These are phyloP conservation scores for Crithidia expoeki DNA, from an alignment of 208 protist genomes.

Conservation along the genomic window DNA sequence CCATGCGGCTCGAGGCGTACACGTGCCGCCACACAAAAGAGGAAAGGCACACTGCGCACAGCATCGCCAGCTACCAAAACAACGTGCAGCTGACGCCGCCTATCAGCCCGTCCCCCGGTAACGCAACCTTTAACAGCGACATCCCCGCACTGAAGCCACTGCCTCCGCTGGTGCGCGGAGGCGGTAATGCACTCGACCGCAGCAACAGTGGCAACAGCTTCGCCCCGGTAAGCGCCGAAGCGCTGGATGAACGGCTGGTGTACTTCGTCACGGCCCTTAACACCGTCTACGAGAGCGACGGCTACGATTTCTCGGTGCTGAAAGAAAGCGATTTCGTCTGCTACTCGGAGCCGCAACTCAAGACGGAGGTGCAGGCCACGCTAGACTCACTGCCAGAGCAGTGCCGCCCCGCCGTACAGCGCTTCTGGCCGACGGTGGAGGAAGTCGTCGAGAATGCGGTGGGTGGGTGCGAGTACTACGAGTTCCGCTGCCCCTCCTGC, in stretches of 20 bases:
- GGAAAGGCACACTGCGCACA: slow-evolving; percentile 54
- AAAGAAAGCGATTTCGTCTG: slow-evolving; percentile 66
- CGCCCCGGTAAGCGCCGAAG: slow-evolving; percentile 28
- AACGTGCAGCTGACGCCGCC: slow-evolving; percentile 60
- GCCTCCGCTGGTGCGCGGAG: slow-evolving; percentile 25
- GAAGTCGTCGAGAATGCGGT: slow-evolving; percentile 51
- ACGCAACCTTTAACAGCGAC: slow-evolving; percentile 9
- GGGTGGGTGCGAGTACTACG: slow-evolving; percentile 74
- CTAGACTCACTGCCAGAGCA: slow-evolving; percentile 53
- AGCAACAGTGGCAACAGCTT: too few relatives aligned
- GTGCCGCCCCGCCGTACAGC: slow-evolving; percentile 52
- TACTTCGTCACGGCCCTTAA: slow-evolving; percentile 78
- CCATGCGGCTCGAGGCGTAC: slow-evolving; percentile 71
- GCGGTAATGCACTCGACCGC: background rate
- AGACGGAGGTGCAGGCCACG: slow-evolving; percentile 45
- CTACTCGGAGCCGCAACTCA: slow-evolving; percentile 50
- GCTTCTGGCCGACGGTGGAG: slow-evolving; percentile 62
- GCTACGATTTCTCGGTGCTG: slow-evolving; percentile 83
- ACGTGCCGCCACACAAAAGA: slow-evolving; percentile 80
- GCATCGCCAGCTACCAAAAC: slow-evolving; percentile 57
- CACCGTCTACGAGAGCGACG: slow-evolving; percentile 68
- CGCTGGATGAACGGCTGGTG: slow-evolving; percentile 72
- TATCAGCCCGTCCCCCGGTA: slow-evolving; percentile 26
- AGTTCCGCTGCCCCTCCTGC: slow-evolving; percentile 69
- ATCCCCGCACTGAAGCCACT: slow-evolving; percentile 34